phyloP scores from a whole-genome alignment of 176 grass and related monocot genomes.

The Eleusine indica region DNA sequence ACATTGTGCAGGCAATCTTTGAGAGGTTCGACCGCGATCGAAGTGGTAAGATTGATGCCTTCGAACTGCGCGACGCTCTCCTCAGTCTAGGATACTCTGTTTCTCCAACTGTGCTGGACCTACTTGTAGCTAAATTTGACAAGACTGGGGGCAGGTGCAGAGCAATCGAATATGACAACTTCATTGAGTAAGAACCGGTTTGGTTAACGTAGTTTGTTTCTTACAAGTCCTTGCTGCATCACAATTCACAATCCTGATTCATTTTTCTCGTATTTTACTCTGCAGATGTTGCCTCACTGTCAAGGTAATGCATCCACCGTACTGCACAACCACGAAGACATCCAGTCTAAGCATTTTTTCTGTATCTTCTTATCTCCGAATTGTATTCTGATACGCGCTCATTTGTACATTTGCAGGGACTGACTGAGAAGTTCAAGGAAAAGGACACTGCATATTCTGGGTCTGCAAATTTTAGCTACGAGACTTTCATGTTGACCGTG shows the following conservation, averaged over 20 bases:
- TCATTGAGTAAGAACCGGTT: slow-evolving; percentile 80
- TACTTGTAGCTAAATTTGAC: slow-evolving; percentile 93
- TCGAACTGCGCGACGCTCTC: slow-evolving; percentile 90
- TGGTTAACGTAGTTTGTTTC: neutral
- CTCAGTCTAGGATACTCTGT: slow-evolving; percentile 91
- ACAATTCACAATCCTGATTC: neutral
- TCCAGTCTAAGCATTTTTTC: neutral
- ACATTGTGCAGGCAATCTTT: slow-evolving; percentile 67
- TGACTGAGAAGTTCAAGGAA: slow-evolving; percentile 94
- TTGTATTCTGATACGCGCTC: neutral
- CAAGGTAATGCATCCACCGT: slow-evolving; percentile 63
- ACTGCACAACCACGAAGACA: neutral
- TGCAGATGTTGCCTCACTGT: slow-evolving; percentile 97
- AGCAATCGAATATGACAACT: slow-evolving; percentile 95
- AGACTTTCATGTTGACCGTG: no score
- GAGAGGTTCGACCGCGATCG: slow-evolving; percentile 92
- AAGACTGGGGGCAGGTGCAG: slow-evolving; percentile 87
- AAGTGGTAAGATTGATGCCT: slow-evolving; percentile 78
- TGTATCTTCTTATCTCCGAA: neutral
- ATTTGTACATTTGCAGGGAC: slow-evolving; percentile 53
- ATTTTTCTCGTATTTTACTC: neutral
- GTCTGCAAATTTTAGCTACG: slow-evolving; percentile 70
- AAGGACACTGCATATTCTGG: slow-evolving; percentile 74
- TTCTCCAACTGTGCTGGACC: slow-evolving; percentile 73
- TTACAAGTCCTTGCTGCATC: neutral